Base-by-base conservation (phyloP, 2,329 filamentous ascomycete genomes). In the Cladophialophora immunda region DNA sequence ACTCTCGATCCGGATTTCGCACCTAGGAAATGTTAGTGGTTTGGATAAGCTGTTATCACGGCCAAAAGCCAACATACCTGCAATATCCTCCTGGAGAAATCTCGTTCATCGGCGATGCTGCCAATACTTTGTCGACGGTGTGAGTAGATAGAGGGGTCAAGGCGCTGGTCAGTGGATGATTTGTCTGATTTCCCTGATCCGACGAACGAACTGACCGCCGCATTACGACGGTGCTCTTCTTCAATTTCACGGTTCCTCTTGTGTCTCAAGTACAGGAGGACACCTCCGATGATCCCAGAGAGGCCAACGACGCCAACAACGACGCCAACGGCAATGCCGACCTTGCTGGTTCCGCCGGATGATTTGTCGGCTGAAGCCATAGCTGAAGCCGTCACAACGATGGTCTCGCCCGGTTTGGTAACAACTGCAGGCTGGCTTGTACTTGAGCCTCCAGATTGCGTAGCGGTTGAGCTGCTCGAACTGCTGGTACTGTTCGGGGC, bases 31-130 rank as follows among this genome's bases (percentile, higher is more conserved):
- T n/a, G 5, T 61, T 38, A 61, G 52, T 55, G 19, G n/a, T 50
- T 62, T 45, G 19, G 25, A 19, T 4, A n/a, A 17, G 47, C 52
- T 29, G 52, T 11, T 27, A 11, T 9, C 11, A 53, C 5, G 19
- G 8, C 3, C n/a, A 19, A n/a, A n/a, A 32, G 2, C 62, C 34
- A 54, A 82, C 87, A 72, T 86, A 97, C 94, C 89, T 96, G 92
- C 76, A 98, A 87, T 80, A 98, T 97, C 81, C 92, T 91, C 81
- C 94, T 89, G 70, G 94, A 97, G 82, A 97, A 98, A 79, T 98
- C 94, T 81, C 97, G 89, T 81, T 97, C 96, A 79, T 98, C 94
- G 60, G 94, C 94, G 79, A 98, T 97, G 80, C 94, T 97, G 73
- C 94, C 94, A 75, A 95, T 92, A 81, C 94, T 97, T 82, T 94